These are phyloP conservation scores for Sarocladium kiliense DNA, from an alignment of 2,329 filamentous ascomycete species.

Conservation along the genomic window DNA sequence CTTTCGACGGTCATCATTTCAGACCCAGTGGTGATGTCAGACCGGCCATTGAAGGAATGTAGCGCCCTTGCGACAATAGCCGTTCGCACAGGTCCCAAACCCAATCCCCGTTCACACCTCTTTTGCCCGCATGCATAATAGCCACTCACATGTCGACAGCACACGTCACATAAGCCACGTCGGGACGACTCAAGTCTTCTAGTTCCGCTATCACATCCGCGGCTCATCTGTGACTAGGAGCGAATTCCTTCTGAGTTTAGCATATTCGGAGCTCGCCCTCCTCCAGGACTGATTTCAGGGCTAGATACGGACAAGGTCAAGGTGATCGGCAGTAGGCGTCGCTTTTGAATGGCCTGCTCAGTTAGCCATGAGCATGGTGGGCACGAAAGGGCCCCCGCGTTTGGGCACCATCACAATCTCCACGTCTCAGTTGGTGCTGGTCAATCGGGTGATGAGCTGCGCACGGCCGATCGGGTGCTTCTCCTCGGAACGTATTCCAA, in stretches of 20 bases:
- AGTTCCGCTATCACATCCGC: not conserved
- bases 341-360: not conserved
- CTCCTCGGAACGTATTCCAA: not conserved
- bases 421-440: not conserved
- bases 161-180: not conserved
- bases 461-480: not conserved
- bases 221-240: not conserved
- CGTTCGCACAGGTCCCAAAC: not conserved
- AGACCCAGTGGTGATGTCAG: slow-evolving; percentile 7
- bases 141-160: slow-evolving; percentile 3
- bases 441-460: not conserved
- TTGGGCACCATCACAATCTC: not conserved
- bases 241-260: too few species aligned
- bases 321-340: not conserved
- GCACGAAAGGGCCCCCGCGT: not conserved
- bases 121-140: not conserved
- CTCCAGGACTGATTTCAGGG: too few species aligned
- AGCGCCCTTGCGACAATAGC: not conserved
- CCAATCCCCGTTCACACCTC: not conserved
- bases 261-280: too few species aligned
- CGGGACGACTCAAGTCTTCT: not conserved
- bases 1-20: not conserved
- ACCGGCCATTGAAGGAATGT: not conserved
- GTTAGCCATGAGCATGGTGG: not conserved
- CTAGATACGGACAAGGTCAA: too few species aligned